Evolutionary conservation across 2,329 filamentous ascomycete species (phyloP).

Genomic region (Dothidotthia symphoricarpi): DNA sequence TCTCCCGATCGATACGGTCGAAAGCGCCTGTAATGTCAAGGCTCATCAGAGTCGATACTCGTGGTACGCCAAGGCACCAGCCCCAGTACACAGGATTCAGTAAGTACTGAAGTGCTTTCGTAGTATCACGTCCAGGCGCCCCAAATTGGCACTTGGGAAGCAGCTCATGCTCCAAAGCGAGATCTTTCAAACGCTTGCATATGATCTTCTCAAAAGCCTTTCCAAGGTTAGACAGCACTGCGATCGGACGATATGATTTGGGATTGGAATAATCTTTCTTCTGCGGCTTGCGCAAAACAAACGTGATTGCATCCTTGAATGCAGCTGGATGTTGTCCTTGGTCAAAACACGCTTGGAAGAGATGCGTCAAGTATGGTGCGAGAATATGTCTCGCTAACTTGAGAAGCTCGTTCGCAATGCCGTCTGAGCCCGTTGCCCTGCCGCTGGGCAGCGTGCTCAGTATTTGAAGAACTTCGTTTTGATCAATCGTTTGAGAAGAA

Average conservation of each 20-base stretch:
- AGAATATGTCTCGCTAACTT: constrained; percentile 4
- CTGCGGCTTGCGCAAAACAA: constrained; percentile 25
- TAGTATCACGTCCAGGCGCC: too few relatives aligned
- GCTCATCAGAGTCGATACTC: constrained; percentile 25
- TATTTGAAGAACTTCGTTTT: too few relatives aligned
- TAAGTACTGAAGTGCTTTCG: not conserved
- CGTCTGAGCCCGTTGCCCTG: constrained; percentile 22
- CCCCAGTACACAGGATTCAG: constrained; percentile 27
- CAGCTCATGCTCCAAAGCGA: constrained; percentile 16
- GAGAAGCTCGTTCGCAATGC: constrained; percentile 16
- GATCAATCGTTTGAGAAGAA: too few relatives aligned
- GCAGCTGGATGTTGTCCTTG: constrained; percentile 15
- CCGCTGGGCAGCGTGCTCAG: too few relatives aligned
- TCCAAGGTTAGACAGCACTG: constrained; percentile 27
- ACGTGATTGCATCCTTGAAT: constrained; percentile 21
- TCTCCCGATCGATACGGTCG: not conserved
- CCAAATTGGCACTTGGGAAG: constrained; percentile 10
- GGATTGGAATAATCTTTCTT: constrained; percentile 28
- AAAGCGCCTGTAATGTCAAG: constrained; percentile 31
- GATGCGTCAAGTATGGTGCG: constrained; percentile 1
- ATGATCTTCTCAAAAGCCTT: constrained; percentile 30
- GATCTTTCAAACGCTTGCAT: constrained; percentile 13
- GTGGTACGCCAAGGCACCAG: constrained; percentile 14
- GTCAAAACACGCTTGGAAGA: constrained; percentile 14
- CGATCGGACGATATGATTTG: constrained; percentile 28